A percentile compares a stretch with the other conserved stretches of the same genome.
Evolutionary conservation across 2,329 filamentous ascomycete species (phyloP).

Genomic region (Diaporthe helianthi): DNA sequence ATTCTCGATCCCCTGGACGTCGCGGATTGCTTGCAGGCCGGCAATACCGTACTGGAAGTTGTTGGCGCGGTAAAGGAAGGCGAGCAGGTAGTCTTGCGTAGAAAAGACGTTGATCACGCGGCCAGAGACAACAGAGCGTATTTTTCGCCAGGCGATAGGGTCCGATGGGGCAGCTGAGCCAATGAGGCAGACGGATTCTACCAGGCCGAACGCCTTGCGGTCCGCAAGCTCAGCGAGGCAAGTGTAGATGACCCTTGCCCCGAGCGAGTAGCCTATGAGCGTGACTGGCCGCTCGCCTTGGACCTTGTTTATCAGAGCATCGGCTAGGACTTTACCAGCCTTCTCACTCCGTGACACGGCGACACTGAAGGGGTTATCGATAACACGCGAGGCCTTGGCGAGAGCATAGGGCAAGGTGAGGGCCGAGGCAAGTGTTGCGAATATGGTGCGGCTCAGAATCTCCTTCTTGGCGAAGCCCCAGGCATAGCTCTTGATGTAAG

Average conservation of each 20-base stretch:
- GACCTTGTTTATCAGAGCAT: constrained; percentile 81
- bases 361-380: constrained; percentile 85
- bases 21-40: constrained; percentile 76
- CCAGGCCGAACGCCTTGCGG: constrained; percentile 79
- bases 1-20: constrained; percentile 71
- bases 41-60: constrained; percentile 84
- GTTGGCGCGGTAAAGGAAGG: constrained; percentile 84
- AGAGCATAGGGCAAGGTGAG: constrained; percentile 73
- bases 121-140: constrained; percentile 80
- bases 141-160: constrained; percentile 74
- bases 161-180: constrained; percentile 80
- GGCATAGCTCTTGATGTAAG: constrained; percentile 75
- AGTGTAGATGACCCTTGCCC: constrained; percentile 81
- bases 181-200: constrained; percentile 85
- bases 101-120: constrained; percentile 89
- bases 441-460: constrained; percentile 75
- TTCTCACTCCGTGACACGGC: constrained; percentile 80
- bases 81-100: constrained; percentile 85
- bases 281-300: constrained; percentile 85
- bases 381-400: constrained; percentile 69
- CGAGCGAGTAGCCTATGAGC: constrained; percentile 81
- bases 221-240: constrained; percentile 81
- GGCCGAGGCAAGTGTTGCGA: constrained; percentile 71
- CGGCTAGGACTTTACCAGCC: constrained; percentile 79
- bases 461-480: constrained; percentile 78